Conservation (phyloP, 2,329 filamentous ascomycete species). For the Chrysosphaeria jannelii region DNA sequence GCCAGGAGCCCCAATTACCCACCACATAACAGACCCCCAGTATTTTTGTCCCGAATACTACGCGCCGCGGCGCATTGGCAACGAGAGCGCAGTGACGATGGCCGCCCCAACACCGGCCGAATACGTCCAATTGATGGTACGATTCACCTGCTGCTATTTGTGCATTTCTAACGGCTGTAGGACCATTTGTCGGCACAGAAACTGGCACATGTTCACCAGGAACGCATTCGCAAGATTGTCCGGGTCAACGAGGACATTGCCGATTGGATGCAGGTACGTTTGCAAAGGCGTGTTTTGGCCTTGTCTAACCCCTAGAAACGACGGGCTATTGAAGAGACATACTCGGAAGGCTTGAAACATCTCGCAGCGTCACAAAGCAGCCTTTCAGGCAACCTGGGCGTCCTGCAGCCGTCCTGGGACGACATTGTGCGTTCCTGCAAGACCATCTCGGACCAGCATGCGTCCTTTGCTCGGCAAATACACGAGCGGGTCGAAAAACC, state of each 20-base stretch:
- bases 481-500: constrained; percentile 70
- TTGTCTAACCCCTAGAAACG: constrained; percentile 36
- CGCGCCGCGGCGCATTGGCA: too few species aligned
- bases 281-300: too few species aligned
- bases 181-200: too few species aligned
- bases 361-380: constrained; percentile 42
- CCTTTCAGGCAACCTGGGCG: too few species aligned
- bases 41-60: too few species aligned
- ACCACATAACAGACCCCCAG: too few species aligned
- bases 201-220: constrained; percentile 60
- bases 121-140: too few species aligned
- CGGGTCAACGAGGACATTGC: constrained; percentile 75
- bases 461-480: constrained; percentile 49
- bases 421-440: constrained; percentile 58
- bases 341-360: constrained; percentile 55
- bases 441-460: constrained; percentile 56
- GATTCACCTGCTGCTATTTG: too few species aligned
- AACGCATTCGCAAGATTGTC: constrained; percentile 63
- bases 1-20: too few species aligned
- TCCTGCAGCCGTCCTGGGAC: constrained; percentile 77
- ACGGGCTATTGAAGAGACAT: constrained; percentile 69
- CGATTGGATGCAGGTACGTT: constrained; percentile 85
- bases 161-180: too few species aligned
- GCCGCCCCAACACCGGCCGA: too few species aligned
- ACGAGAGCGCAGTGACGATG: too few species aligned